Percentiles rank a stretch among this genome's conserved stretches.
Conservation (phyloP, 257 asterid species). For the Avicennia marina region DNA sequence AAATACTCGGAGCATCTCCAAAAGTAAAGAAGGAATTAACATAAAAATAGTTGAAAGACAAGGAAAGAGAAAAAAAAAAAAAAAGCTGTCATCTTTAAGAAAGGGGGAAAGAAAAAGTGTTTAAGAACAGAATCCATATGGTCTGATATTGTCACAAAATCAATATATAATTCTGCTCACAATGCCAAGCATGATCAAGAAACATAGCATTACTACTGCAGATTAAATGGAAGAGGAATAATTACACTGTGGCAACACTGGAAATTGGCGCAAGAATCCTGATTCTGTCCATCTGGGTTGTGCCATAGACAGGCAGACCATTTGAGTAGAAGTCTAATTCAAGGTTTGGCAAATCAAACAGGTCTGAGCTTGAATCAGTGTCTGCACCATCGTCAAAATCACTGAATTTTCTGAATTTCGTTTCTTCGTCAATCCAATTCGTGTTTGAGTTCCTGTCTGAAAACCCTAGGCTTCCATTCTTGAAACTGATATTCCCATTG, state of each 20-base stretch:
- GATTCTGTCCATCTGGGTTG: slow-evolving; percentile 37
- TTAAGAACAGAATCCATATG: slow-evolving; percentile 15
- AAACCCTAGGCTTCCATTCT: slow-evolving; percentile 17
- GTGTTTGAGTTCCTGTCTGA: slow-evolving; percentile 21
- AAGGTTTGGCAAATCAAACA: slow-evolving; percentile 73
- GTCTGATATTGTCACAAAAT: slow-evolving; percentile 21
- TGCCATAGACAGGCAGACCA: slow-evolving; percentile 46
- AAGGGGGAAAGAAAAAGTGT: background rate
- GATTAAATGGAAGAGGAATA: too few relatives aligned
- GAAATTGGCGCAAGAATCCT: slow-evolving; percentile 27
- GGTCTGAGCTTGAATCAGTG: slow-evolving; percentile 85
- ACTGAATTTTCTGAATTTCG: slow-evolving; percentile 34
- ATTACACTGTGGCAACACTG: too few relatives aligned
- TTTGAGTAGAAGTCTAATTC: slow-evolving; percentile 40
- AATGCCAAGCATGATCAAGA: slow-evolving; percentile 17
- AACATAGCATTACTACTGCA: background rate
- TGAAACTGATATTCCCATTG: slow-evolving; percentile 4
- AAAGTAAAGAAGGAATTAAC: slow-evolving; percentile 14
- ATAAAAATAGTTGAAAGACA: background rate
- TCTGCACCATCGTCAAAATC: slow-evolving; percentile 53
- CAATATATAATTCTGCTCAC: slow-evolving; percentile 10
- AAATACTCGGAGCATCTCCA: background rate
- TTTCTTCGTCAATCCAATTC: too few relatives aligned
- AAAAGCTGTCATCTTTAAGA: slow-evolving; percentile 9
- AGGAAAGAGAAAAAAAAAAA: background rate